phyloP scores from a whole-genome alignment of 164 flowering plant genomes.

The Nelumbo lutea region DNA sequence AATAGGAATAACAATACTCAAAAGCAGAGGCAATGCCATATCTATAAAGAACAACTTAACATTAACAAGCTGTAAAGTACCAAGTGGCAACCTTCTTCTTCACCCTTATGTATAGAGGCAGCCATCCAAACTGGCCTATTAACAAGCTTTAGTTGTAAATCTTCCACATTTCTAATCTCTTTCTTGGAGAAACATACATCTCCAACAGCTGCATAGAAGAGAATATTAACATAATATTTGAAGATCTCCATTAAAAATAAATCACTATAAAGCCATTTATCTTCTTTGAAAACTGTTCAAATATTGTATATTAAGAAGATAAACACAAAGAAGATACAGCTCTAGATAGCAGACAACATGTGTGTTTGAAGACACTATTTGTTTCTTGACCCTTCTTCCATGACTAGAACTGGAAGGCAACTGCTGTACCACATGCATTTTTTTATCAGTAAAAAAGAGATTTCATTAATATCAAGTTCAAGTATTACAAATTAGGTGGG shows the following conservation, averaged over 20 bases:
- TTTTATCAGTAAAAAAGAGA: no score
- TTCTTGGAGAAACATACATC: slow-evolving; percentile 29
- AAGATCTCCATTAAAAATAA: slow-evolving; percentile 3
- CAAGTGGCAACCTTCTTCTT: slow-evolving; percentile 62
- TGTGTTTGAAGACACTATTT: no score
- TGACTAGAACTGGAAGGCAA: no score
- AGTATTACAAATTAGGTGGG: no score
- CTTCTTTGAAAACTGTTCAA: neutral
- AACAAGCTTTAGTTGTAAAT: slow-evolving; percentile 44
- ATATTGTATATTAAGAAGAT: neutral
- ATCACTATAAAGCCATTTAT: neutral
- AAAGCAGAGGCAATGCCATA: neutral
- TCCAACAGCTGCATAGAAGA: slow-evolving; percentile 38
- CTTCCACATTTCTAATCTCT: slow-evolving; percentile 30
- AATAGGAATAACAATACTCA: neutral
- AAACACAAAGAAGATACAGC: no score
- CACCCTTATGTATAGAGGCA: slow-evolving; percentile 85
- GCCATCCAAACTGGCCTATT: slow-evolving; percentile 85
- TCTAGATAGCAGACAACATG: no score
- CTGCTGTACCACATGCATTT: no score
- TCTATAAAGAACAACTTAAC: neutral
- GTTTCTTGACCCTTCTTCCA: no score
- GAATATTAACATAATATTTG: neutral
- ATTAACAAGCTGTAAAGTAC: neutral
- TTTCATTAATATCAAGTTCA: no score